A percentile compares a stretch with the other conserved stretches of the same genome.
These are phyloP conservation scores for Penicillium sp. DNA, from an alignment of 2,329 filamentous ascomycete species.

Conservation along the genomic window DNA sequence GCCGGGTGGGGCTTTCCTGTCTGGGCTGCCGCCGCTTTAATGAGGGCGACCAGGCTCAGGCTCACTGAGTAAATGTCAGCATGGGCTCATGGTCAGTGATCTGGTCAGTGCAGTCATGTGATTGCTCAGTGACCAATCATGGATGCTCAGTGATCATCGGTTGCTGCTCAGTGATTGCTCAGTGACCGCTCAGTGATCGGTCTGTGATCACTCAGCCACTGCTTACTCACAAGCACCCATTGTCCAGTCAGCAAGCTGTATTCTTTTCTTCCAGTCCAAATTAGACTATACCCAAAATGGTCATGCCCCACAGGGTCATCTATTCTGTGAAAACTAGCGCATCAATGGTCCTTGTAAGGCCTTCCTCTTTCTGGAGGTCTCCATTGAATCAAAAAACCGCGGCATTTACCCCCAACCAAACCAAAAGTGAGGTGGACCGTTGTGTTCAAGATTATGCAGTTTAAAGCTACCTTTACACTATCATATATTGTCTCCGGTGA, in stretches of 20 bases:
- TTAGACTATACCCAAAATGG: background rate
- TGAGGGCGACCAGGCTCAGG: background rate
- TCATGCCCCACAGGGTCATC: background rate
- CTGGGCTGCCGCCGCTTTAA: conserved; percentile 6
- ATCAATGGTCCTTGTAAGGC: too few relatives aligned
- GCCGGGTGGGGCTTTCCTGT: conserved; percentile 7
- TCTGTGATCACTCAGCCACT: too few relatives aligned
- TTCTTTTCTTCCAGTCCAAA: background rate
- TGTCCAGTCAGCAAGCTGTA: background rate
- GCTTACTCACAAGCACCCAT: background rate
- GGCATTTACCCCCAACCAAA: background rate
- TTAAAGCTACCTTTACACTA: background rate
- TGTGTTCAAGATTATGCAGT: background rate
- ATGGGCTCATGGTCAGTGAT: too few relatives aligned
- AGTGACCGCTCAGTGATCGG: too few relatives aligned
- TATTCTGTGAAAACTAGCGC: background rate
- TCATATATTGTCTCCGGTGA: background rate
- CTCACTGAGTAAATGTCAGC: background rate
- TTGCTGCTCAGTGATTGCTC: background rate
- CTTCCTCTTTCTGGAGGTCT: too few relatives aligned
- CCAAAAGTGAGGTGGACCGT: background rate
- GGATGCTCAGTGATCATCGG: too few relatives aligned
- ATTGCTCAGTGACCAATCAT: too few relatives aligned
- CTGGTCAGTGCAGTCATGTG: too few relatives aligned
- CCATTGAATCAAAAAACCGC: background rate